Evolutionary conservation across 371 early-diverging fungal genomes (phyloP).

Genomic region (Mortierella sp.): DNA sequence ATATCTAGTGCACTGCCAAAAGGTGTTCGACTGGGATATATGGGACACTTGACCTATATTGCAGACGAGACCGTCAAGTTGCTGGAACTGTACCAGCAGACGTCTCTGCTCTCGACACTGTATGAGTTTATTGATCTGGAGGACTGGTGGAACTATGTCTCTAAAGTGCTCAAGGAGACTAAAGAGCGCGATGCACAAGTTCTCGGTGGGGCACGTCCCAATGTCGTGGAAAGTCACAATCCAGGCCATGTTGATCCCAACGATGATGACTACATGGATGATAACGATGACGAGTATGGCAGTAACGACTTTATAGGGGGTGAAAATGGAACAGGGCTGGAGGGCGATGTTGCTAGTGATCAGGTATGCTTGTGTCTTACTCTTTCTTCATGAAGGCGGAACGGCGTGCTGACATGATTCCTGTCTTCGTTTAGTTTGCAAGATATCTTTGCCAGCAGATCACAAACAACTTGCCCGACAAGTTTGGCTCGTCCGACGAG

Average conservation of each 20-base stretch:
- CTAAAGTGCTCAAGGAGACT: constrained; percentile 81
- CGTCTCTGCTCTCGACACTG: constrained; percentile 52
- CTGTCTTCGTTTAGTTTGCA: constrained; percentile 61
- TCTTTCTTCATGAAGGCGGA: neutral
- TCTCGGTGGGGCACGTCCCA: constrained; percentile 89
- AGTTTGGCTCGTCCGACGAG: constrained; percentile 67
- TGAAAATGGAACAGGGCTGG: constrained; percentile 60
- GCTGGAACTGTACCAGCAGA: constrained; percentile 68
- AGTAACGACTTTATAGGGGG: constrained; percentile 55
- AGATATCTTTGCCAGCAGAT: constrained; percentile 75
- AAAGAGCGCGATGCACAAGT: constrained; percentile 89
- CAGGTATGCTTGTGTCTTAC: constrained; percentile 41
- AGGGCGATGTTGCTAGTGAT: constrained; percentile 65
- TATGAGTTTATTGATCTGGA: constrained; percentile 75
- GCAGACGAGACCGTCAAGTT: constrained; percentile 93
- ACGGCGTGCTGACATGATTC: neutral
- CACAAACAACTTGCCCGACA: constrained; percentile 70
- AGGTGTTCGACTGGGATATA: constrained; percentile 94
- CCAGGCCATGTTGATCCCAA: constrained; percentile 41
- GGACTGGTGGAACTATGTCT: constrained; percentile 90
- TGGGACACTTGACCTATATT: constrained; percentile 97
- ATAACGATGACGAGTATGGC: constrained; percentile 59
- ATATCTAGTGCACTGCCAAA: constrained; percentile 74
- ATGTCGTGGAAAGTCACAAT: constrained; percentile 52
- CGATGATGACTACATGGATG: constrained; percentile 59